Evolutionary conservation across 2,329 filamentous ascomycete genomes (phyloP).

Genomic region (Fusarium proliferatum): DNA sequence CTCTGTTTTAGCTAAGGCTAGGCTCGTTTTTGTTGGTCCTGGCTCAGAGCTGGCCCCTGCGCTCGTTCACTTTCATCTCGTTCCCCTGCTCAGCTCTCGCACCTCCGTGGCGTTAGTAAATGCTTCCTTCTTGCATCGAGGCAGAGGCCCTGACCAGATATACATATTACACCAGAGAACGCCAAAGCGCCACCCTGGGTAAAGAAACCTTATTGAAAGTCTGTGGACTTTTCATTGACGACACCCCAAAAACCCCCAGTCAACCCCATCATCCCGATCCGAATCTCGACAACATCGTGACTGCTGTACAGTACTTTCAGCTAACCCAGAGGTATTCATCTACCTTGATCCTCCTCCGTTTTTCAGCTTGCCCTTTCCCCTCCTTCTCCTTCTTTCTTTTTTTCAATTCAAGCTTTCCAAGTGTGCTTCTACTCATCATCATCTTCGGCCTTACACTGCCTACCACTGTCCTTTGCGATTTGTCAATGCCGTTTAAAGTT

Average conservation of each 20-base stretch:
- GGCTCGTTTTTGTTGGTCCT: conserved; percentile 12
- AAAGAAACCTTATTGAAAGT: conserved; percentile 45
- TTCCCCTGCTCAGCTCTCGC: background rate
- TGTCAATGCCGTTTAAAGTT: conserved; percentile 26
- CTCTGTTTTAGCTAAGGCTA: conserved; percentile 24
- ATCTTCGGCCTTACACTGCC: background rate
- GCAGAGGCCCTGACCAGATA: conserved; percentile 36
- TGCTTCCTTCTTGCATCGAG: conserved; percentile 29
- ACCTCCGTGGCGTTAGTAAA: conserved; percentile 8
- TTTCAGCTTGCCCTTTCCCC: conserved; percentile 14
- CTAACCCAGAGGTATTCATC: conserved; percentile 29
- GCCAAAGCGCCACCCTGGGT: conserved; percentile 41
- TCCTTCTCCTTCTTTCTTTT: conserved; percentile 20
- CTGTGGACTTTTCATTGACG: conserved; percentile 39
- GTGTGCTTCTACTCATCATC: background rate
- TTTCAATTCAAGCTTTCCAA: conserved; percentile 4
- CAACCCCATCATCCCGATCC: conserved; percentile 38
- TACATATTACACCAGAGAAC: conserved; percentile 43
- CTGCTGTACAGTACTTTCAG: conserved; percentile 16
- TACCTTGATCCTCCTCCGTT: conserved; percentile 31
- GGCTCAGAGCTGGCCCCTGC: conserved; percentile 21
- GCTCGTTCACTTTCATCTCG: conserved; percentile 30
- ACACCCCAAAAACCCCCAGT: conserved; percentile 35
- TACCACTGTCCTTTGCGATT: conserved; percentile 2
- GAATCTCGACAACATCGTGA: conserved; percentile 41